These are phyloP conservation scores for Trypanosoma conorhini DNA, from an alignment of 208 protist species.

Conservation along the genomic window DNA sequence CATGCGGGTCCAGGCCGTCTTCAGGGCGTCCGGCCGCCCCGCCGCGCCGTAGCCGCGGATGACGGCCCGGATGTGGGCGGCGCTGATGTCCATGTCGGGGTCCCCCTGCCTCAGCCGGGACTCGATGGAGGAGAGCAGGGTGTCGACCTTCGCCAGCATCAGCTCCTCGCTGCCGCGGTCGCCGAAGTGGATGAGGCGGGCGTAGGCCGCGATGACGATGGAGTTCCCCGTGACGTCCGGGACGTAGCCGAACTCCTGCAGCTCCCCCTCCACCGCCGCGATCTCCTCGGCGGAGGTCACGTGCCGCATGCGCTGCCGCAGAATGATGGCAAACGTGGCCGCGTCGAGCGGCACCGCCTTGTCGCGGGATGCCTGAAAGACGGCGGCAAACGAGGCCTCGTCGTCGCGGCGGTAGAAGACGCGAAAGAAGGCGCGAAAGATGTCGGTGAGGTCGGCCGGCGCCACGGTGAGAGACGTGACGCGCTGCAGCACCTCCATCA, in stretches of 20 bases:
- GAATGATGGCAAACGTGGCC: conserved; percentile 52
- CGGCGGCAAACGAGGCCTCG: conserved; percentile 52
- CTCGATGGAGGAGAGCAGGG: conserved; percentile 84
- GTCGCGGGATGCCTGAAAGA: conserved; percentile 59
- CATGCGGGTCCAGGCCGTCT: conserved; percentile 61
- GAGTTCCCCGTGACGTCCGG: conserved; percentile 82
- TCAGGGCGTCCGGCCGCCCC: conserved; percentile 80
- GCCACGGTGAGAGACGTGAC: conserved; percentile 11
- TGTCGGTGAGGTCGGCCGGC: conserved; percentile 23
- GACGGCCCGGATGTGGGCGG: conserved; percentile 57
- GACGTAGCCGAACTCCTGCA: conserved; percentile 54
- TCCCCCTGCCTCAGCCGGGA: conserved; percentile 81
- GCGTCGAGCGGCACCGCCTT: conserved; percentile 38
- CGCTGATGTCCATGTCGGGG: conserved; percentile 85
- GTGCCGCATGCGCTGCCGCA: conserved; percentile 77
- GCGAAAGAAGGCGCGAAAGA: conserved; percentile 65
- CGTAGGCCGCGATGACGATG: conserved; percentile 86
- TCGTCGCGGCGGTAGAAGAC: conserved; percentile 62
- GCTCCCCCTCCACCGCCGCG: conserved; percentile 54
- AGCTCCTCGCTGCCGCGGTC: conserved; percentile 83
- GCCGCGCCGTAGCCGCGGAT: conserved; percentile 86
- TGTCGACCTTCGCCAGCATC: conserved; percentile 90
- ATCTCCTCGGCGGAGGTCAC: conserved; percentile 73
- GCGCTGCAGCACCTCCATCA: conserved; percentile 48
- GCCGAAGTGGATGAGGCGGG: conserved; percentile 81